Base-by-base conservation (phyloP, 108 stramenopile genomes). In the Cyclotella cryptica region DNA sequence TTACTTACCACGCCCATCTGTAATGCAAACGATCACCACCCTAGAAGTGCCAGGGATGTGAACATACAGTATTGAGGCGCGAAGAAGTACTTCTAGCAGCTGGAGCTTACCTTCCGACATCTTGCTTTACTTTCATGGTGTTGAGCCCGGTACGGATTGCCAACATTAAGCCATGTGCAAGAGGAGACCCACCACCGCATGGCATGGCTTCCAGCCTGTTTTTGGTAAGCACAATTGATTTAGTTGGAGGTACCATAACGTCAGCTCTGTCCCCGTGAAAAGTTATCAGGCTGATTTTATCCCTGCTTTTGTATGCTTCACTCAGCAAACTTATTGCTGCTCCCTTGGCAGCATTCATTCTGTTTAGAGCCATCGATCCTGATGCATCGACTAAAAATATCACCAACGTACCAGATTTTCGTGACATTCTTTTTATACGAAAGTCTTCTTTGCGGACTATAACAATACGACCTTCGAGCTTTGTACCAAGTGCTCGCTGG, bases 261-360 rank as follows among this genome's bases (percentile, higher is more conserved):
- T 93, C 87, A 30, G 92, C 92, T 27, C 39, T 53, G 18, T 88
- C 88, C 44, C 89, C 90, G 57, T 91, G 92, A 78, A 93, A 93
- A 43, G 88, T 73, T 64, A 93, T 90, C 41, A 93, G 66, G 55
- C 84, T 86, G 57, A 93, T 89, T 69, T 91, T 86, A 70, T 92
- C 92, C 27, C 92, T 80, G 45, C 78, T 80, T 72, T 92, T 88
- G 84, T 92, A 92, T 19, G 92, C 92, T 60, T 91, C 90, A 39
- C 75, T 75, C 24, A 92, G 79, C 30, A 93, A 61, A 26, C 73
- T 66, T 66, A 91, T 85, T 18, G 90, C 87, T 12, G 92, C 92
- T 4, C 91, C 92, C 74, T 93, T 93, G 13, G 90, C 92, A 47
- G 90, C 92, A 71, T 90, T 85, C 92, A 93, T 93, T 40, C 92